Percentiles rank a stretch among this genome's conserved stretches.
phyloP scores from a whole-genome alignment of 768 basidiomycete species.

The Trametes elegans region DNA sequence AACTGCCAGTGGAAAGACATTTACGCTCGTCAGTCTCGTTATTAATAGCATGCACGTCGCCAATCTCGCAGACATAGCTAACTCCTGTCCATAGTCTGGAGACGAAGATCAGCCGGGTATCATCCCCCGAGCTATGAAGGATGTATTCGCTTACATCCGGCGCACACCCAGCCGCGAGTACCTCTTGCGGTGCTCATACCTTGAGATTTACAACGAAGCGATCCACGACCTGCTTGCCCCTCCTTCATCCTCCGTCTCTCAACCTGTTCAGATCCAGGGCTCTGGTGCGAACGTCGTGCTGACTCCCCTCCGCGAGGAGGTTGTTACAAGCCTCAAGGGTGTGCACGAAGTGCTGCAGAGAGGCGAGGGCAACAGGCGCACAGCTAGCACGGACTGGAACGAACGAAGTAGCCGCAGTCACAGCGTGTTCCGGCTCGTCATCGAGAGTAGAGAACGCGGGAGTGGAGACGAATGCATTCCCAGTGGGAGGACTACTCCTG shows the following conservation, averaged over 20 bases:
- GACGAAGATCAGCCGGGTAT: constrained; percentile 87
- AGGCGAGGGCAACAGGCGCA: constrained; percentile 85
- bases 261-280: constrained; percentile 75
- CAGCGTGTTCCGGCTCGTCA: constrained; percentile 89
- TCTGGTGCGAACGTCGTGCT: constrained; percentile 60
- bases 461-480: constrained; percentile 37
- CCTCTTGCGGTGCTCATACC: constrained; percentile 92
- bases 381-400: constrained; percentile 99
- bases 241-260: constrained; percentile 46
- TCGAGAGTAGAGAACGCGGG: constrained; percentile 79
- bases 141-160: constrained; percentile 84
- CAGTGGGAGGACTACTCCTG: constrained; percentile 54
- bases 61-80: background rate
- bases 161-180: constrained; percentile 80
- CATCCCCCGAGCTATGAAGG: constrained; percentile 89
- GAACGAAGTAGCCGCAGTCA: constrained; percentile 93
- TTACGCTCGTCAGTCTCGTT: constrained; percentile 48
- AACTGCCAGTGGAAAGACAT: constrained; percentile 79
- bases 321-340: constrained; percentile 86
- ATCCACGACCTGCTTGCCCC: constrained; percentile 86
- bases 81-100: constrained; percentile 47
- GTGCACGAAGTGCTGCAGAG: constrained; percentile 82
- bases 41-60: background rate
- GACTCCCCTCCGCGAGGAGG: constrained; percentile 82
- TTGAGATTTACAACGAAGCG: constrained; percentile 96